Base-by-base conservation (phyloP, 805 yeast genomes). In the Saccharomycodes ludwigii region DNA sequence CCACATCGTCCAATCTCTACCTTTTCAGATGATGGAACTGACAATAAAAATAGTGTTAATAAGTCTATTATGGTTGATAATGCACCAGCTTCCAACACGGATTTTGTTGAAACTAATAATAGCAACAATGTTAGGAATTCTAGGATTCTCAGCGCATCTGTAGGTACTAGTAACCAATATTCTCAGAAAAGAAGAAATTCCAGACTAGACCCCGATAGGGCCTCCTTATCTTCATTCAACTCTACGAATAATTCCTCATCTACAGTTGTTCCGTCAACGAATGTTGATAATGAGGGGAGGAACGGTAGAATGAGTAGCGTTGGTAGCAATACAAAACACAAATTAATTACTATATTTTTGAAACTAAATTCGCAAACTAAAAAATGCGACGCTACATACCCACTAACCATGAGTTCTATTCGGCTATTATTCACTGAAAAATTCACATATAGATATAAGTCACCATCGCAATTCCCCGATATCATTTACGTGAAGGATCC, bases 341-440 rank as follows among this genome's bases (percentile, higher is more conserved):
- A 28, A 11, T 14, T 22, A 16, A 30, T 42, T 11, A 34, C 26
- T 11, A 34, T 76, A 0, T 80, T 65, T 41, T 54, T 80, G 36
- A 68, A 65, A 35, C 47, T 72, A 8, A 64, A 63, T 8, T 68
- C 63, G 11, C 58, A 62, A 35, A 74, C 76, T 1, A 78, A 73
- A 47, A 77, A 73, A 42, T 68, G 67, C 2, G 13, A 23, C 4
- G 19, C 52, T 4, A 31, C 52, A 2, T 37, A 40, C 2, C 61
- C 65, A 5, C 38, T 53, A 4, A 46, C 55, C 6, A 56, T 55
- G 29, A 61, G 58, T 3, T 62, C 74, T 3, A 45, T 80, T 21
- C 65, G 91, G 27, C 62, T 84, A 2, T 57, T 81, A 16, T 88
- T 88, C 47, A 81, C 86, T 5, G 95, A 88, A 46, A 81, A 74